Percentiles rank a stretch among this genome's conserved stretches.
Evolutionary conservation across 1,139 yeast genomes (phyloP).

Genomic region (Debaryomycetaceae sp.): DNA sequence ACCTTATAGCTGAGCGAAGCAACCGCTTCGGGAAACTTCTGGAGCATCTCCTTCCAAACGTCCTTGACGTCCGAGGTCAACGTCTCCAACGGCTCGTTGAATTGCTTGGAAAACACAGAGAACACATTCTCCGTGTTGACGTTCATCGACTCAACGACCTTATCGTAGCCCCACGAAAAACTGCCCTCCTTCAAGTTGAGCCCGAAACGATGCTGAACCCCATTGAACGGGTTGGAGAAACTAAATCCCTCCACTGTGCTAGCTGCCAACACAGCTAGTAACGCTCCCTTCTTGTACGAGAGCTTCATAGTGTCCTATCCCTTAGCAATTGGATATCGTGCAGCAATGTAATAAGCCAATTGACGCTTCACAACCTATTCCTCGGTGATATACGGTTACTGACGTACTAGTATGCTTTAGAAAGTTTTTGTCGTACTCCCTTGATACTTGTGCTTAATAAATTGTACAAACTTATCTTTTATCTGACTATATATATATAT

Average conservation of each 20-base stretch:
- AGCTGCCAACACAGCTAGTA: slow-evolving; percentile 19
- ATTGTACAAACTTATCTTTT: too few relatives aligned
- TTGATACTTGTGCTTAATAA: too few relatives aligned
- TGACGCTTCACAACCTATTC: too few relatives aligned
- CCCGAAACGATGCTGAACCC: slow-evolving; percentile 27
- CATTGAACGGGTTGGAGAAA: slow-evolving; percentile 26
- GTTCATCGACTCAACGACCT: slow-evolving; percentile 8
- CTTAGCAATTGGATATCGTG: neutral
- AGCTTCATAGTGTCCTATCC: slow-evolving; percentile 25
- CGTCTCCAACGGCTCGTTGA: slow-evolving; percentile 46
- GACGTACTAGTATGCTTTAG: too few relatives aligned
- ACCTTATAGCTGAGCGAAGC: slow-evolving; percentile 47
- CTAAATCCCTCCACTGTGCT: slow-evolving; percentile 27
- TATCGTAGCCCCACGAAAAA: slow-evolving; percentile 11
- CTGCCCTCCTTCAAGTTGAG: slow-evolving; percentile 16
- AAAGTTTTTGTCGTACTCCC: too few relatives aligned
- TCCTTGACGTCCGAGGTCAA: slow-evolving; percentile 47
- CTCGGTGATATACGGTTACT: too few relatives aligned
- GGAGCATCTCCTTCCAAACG: slow-evolving; percentile 60
- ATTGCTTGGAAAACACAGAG: slow-evolving; percentile 29
- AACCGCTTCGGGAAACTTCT: slow-evolving; percentile 53
- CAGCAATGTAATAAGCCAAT: too few relatives aligned
- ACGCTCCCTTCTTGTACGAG: slow-evolving; percentile 17
- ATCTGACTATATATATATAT: neutral
- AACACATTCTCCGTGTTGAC: slow-evolving; percentile 13